Percentiles rank a stretch among this genome's conserved stretches.
Evolutionary conservation across 164 flowering plant genomes (phyloP).

Genomic region (Dillenia turbinata): DNA sequence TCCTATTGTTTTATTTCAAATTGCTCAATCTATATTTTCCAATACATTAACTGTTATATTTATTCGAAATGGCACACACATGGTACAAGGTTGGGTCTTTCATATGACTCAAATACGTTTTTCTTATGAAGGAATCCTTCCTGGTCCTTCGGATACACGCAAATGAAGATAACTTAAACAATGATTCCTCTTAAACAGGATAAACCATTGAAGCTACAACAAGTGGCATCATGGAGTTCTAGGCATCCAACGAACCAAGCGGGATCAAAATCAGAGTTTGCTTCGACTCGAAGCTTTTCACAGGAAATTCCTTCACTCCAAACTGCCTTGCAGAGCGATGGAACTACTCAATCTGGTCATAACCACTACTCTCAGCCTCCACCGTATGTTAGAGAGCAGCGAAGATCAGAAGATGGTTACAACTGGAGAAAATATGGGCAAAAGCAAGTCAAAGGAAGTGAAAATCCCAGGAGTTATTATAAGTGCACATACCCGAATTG

Average conservation of each 20-base stretch:
- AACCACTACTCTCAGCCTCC: constrained; percentile 27
- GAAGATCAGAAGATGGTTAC: constrained; percentile 74
- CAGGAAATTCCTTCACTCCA: constrained; percentile 17
- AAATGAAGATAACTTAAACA: too few species aligned
- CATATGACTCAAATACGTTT: too few species aligned
- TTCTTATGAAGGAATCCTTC: too few species aligned
- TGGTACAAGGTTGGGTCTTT: too few species aligned
- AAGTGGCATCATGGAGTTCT: constrained; percentile 30
- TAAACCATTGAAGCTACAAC: constrained; percentile 19
- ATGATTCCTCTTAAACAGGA: constrained; percentile 19
- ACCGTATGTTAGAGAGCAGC: constrained; percentile 42
- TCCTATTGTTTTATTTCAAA: too few species aligned
- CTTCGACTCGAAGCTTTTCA: constrained; percentile 21
- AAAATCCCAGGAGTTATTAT: constrained; percentile 78
- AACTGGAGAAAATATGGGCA: constrained; percentile 93
- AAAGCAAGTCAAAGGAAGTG: constrained; percentile 82
- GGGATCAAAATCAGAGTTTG: constrained; percentile 29
- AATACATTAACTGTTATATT: too few species aligned
- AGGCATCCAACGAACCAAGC: constrained; percentile 21
- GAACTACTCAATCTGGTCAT: constrained; percentile 17
- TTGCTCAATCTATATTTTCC: too few species aligned
- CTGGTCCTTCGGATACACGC: not conserved
- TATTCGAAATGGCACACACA: too few species aligned
- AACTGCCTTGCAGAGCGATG: constrained; percentile 13
- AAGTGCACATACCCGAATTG: constrained; percentile 75